Evolutionary conservation across 169 alveolate genomes (phyloP), one percentile per base, ranked within the genome.

Genomic region (Plasmodium chabaudi): DNA sequence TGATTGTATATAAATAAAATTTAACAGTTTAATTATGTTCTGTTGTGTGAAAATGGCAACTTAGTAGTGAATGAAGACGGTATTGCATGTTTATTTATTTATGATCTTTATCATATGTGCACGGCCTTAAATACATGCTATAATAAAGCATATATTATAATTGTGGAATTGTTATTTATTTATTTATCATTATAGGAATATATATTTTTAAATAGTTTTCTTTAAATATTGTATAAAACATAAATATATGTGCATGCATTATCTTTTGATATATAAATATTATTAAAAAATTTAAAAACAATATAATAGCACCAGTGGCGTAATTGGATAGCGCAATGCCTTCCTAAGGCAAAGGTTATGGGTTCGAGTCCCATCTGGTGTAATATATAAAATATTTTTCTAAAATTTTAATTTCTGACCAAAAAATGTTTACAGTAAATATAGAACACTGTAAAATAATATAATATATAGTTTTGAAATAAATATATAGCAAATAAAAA

Each of bases 301-400:
- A 7, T 21, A 12, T 42, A 19, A 27, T 57, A 56, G 98, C 98
- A 94, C 97, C 97, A 94, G 98, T 96, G 97, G 98, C 98, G 98
- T 94, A 96, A 96, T 77, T 96, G 98, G 98, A 96, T 96, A 96
- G 97, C 98, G 98, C 97, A 95, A 95, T 94, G 97, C 98, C 96
- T 97, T 96, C 98, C 98, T 96, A 96, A 96, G 96, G 98, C 97
- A 94, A 96, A 94, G 98, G 97, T 96, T 96, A 97, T 95, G 98
- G 98, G 98, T 96, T 96, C 98, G 97, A 96, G 98, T 96, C 98
- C 98, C 98, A 95, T 96, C 98, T 94, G 96, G 97, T 95, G 98
- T 95, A 73, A 64, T 5, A 4, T n/a, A n/a, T n/a, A 72, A 10
- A 60, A 17, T 49, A 47, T 65, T 13, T 51, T 51, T 27, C 23